Conservation (phyloP, 192 early-diverging fungal species). For the Coemansia guatemalensis region DNA sequence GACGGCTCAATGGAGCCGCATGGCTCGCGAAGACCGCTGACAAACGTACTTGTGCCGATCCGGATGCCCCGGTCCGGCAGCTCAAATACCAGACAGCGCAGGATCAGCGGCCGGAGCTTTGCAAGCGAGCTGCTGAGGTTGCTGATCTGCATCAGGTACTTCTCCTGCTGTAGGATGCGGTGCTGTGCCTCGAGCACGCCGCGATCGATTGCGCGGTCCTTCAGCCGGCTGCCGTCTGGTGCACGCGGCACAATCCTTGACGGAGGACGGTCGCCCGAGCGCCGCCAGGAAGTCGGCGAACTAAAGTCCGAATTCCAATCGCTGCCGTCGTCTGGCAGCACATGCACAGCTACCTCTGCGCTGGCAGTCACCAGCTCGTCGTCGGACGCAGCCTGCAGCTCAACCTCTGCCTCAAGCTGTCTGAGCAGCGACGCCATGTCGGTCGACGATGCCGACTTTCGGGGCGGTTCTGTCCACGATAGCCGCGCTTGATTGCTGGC, state of each 20-base stretch:
- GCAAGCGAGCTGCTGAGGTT: conserved; percentile 38
- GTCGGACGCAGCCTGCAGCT: conserved; percentile 35
- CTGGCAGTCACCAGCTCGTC: conserved; percentile 41
- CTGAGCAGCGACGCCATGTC: conserved; percentile 34
- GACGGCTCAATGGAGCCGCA: conserved; percentile 52
- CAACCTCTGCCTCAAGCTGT: conserved; percentile 27
- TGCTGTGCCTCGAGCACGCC: conserved; percentile 54
- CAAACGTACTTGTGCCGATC: conserved; percentile 46
- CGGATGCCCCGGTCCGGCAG: conserved; percentile 50
- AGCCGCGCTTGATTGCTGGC: neutral
- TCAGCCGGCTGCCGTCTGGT: conserved; percentile 37
- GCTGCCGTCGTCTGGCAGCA: conserved; percentile 52
- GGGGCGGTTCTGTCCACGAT: conserved; percentile 11
- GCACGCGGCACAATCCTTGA: conserved; percentile 26
- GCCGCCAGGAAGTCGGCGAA: conserved; percentile 52
- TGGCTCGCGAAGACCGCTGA: conserved; percentile 41
- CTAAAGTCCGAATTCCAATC: conserved; percentile 58
- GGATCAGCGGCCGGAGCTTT: conserved; percentile 46
- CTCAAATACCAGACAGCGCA: conserved; percentile 53
- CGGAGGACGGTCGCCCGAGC: conserved; percentile 41
- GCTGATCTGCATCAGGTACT: conserved; percentile 50
- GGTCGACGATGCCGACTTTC: conserved; percentile 38
- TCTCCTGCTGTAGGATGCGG: conserved; percentile 50
- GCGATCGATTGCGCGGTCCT: conserved; percentile 52
- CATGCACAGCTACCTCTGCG: conserved; percentile 32